These are phyloP conservation scores for Termitomyces sp. DNA, from an alignment of 768 basidiomycete species.

Conservation along the genomic window DNA sequence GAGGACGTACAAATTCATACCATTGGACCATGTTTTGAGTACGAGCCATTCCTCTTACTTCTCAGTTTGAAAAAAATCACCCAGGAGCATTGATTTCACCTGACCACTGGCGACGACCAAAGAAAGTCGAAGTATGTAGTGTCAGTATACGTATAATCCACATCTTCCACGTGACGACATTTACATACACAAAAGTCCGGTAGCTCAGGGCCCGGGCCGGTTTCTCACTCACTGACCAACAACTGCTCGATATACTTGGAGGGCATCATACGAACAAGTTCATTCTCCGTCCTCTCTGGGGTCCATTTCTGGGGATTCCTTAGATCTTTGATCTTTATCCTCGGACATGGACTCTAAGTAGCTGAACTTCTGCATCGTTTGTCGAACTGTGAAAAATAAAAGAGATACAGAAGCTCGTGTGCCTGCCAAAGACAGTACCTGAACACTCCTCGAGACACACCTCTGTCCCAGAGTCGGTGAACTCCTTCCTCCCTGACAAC, in stretches of 20 bases:
- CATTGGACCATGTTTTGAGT: background rate
- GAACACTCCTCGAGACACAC: background rate
- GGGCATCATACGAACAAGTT: background rate
- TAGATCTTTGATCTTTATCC: background rate
- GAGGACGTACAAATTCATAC: background rate
- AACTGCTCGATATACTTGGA: background rate
- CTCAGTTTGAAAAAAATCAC: background rate
- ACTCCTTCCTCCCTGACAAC: background rate
- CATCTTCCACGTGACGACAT: background rate
- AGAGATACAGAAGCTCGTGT: background rate
- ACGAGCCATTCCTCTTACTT: background rate
- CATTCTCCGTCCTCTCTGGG: background rate
- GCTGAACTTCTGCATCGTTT: background rate
- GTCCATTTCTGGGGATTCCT: background rate
- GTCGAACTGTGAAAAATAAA: background rate
- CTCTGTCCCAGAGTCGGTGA: background rate
- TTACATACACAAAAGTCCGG: too few species aligned
- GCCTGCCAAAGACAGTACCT: background rate
- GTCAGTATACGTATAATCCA: too few species aligned
- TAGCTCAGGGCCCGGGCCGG: background rate
- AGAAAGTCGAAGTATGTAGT: too few species aligned
- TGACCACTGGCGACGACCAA: background rate
- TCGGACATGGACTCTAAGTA: background rate
- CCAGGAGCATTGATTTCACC: background rate
- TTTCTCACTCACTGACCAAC: too few species aligned